Evolutionary conservation across 495 filamentous ascomycete genomes (phyloP).

Genomic region (Talaromyces trachyspermus): DNA sequence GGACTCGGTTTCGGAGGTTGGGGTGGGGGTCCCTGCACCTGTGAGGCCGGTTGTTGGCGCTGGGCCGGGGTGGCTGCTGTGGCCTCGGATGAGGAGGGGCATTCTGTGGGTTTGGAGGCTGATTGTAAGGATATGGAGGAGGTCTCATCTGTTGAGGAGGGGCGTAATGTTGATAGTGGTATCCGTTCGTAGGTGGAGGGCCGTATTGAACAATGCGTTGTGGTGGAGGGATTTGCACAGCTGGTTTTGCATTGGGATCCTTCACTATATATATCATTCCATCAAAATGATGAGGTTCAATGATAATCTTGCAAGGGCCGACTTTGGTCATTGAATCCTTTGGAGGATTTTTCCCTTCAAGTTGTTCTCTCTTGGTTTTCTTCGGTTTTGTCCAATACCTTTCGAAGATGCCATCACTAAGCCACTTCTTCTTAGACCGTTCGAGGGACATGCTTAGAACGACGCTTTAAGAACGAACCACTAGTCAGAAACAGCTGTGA

Average conservation of each 20-base stretch:
- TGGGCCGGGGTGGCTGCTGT: slow-evolving; percentile 21
- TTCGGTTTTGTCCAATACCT: slow-evolving; percentile 89
- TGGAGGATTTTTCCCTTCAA: slow-evolving; percentile 70
- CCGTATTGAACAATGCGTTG: slow-evolving; percentile 64
- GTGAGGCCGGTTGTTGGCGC: slow-evolving; percentile 25
- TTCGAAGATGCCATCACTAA: slow-evolving; percentile 80
- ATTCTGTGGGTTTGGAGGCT: slow-evolving; percentile 15
- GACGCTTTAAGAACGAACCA: slow-evolving; percentile 48
- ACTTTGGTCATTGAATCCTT: slow-evolving; percentile 83
- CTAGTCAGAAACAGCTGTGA: slow-evolving; percentile 11
- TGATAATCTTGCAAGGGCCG: slow-evolving; percentile 69
- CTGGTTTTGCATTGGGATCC: slow-evolving; percentile 50
- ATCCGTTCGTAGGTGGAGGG: slow-evolving; percentile 45
- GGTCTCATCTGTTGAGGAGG: slow-evolving; percentile 28
- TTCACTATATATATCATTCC: slow-evolving; percentile 80
- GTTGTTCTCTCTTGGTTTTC: slow-evolving; percentile 65
- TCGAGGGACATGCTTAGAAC: slow-evolving; percentile 76
- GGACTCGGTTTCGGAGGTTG: slow-evolving; percentile 49
- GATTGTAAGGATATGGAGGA: slow-evolving; percentile 13
- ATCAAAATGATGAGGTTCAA: slow-evolving; percentile 89
- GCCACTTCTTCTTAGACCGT: slow-evolving; percentile 83
- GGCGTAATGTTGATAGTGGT: slow-evolving; percentile 42
- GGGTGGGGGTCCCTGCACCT: slow-evolving; percentile 19
- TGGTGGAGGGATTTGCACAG: slow-evolving; percentile 40
- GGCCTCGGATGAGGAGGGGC: slow-evolving; percentile 10